phyloP scores from a whole-genome alignment of 768 basidiomycete species.

The Mycena filopes region DNA sequence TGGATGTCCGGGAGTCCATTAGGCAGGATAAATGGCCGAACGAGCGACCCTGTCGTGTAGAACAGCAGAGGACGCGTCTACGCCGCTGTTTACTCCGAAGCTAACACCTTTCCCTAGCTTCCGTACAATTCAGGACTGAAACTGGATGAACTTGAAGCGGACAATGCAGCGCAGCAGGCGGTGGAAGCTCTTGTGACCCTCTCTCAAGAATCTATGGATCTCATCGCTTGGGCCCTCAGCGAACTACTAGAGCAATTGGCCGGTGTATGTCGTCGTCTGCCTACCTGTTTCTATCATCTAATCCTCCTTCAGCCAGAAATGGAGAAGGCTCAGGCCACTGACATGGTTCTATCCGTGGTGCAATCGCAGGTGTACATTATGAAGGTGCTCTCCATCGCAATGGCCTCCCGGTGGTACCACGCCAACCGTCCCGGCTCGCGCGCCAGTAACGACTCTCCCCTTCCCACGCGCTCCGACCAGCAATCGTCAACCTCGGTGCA shows the following conservation, averaged over 20 bases:
- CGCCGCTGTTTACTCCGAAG: background rate
- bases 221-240: constrained; percentile 81
- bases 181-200: constrained; percentile 85
- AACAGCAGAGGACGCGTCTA: background rate
- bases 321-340: constrained; percentile 61
- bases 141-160: constrained; percentile 78
- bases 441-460: constrained; percentile 55
- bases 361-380: constrained; percentile 90
- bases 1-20: background rate
- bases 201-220: constrained; percentile 78
- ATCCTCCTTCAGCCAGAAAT: constrained; percentile 27
- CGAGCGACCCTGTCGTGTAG: background rate
- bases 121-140: constrained; percentile 86
- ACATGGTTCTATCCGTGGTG: constrained; percentile 64
- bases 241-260: constrained; percentile 82
- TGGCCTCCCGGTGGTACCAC: constrained; percentile 82
- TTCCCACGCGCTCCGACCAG: constrained; percentile 52
- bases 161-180: constrained; percentile 78
- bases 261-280: constrained; percentile 60
- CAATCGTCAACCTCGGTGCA: constrained; percentile 54
- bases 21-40: background rate
- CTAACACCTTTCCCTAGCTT: constrained; percentile 58
- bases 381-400: constrained; percentile 80
- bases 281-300: constrained; percentile 26
- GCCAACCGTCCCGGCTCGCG: constrained; percentile 56